Percentiles rank a stretch among this genome's conserved stretches.
These are phyloP conservation scores for Alectoria sarmentosa DNA, from an alignment of 495 filamentous ascomycete species.

Conservation along the genomic window DNA sequence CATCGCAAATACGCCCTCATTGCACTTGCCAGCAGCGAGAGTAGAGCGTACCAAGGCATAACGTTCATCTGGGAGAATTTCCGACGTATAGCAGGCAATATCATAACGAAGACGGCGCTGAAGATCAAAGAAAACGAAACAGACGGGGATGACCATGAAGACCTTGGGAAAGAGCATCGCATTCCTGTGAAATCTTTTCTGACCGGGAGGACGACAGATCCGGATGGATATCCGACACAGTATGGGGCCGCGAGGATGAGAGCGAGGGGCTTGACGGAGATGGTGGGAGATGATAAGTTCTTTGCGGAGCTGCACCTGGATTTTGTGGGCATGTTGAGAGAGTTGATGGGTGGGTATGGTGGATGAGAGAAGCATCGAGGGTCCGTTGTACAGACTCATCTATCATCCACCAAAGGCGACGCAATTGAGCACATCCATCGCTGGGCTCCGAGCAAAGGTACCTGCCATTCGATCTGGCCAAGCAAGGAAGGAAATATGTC, in stretches of 20 bases:
- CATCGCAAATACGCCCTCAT: slow-evolving; percentile 82
- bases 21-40: slow-evolving; percentile 65
- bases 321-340: slow-evolving; percentile 68
- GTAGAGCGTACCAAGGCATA: slow-evolving; percentile 67
- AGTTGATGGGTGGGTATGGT: slow-evolving; percentile 50
- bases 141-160: slow-evolving; percentile 1
- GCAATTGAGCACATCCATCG: background rate
- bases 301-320: slow-evolving; percentile 79
- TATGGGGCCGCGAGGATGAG: slow-evolving; percentile 47
- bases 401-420: background rate
- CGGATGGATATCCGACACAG: slow-evolving; percentile 46
- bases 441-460: background rate
- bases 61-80: slow-evolving; percentile 69
- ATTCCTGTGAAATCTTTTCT: slow-evolving; percentile 57
- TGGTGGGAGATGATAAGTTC: slow-evolving; percentile 78
- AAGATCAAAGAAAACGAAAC: slow-evolving; percentile 5
- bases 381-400: background rate
- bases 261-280: slow-evolving; percentile 72
- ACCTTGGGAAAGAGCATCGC: slow-evolving; percentile 18
- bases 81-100: slow-evolving; percentile 65
- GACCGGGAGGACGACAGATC: slow-evolving; percentile 52
- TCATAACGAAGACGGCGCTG: slow-evolving; percentile 55
- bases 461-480: background rate
- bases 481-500: background rate
- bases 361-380: slow-evolving; percentile 17